Base-by-base conservation (phyloP, 345 rosid genomes). In the Cardiospermum halicacabum region DNA sequence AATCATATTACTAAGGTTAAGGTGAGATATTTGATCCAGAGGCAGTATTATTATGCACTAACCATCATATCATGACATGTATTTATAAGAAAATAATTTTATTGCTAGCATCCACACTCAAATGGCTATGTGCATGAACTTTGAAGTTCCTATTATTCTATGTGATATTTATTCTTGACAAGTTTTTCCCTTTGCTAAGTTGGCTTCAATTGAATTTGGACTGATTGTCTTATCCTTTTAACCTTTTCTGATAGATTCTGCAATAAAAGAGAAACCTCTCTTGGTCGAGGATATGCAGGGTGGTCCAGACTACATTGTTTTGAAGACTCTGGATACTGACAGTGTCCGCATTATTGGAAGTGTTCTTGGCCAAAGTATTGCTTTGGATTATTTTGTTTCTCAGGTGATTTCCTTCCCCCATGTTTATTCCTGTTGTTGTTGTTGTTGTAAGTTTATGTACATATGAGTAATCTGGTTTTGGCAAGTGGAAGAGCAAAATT, bases 291-390 rank as follows among this genome's bases (percentile, higher is more conserved):
- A 86, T 69, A 89, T 89, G 97, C 80, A 70, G 77, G 97, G 97
- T 64, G 97, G 96, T 36, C 88, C 84, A 10, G 97, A 93, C 66
- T 82, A 80, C 60, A 74, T 89, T 8, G 83, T 85, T 73, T 87
- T 93, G 42, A 93, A 82, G 64, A 69, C 72, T 10, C 72, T 93
- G 72, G 98, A 93, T 75, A 88, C 85, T 43, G 91, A 93, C 68
- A 87, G 93, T 60, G 76, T 93, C 40, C 93, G 96, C 56, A 78
- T 88, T 27, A 89, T 93, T 69, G 96, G 93, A 74, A 93, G 96
- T 64, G 93, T 93, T 68, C 96, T 92, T 26, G 98, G 97, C 18
- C 97, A 88, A 72, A 92, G 98, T 59, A 92, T 89, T 80, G 97
- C 96, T 3, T 60, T 88, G 81, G 98, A 92, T 68, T 86, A 89